Conservation (phyloP, 176 grass and related monocot genomes). For the Oryza meyeriana region DNA sequence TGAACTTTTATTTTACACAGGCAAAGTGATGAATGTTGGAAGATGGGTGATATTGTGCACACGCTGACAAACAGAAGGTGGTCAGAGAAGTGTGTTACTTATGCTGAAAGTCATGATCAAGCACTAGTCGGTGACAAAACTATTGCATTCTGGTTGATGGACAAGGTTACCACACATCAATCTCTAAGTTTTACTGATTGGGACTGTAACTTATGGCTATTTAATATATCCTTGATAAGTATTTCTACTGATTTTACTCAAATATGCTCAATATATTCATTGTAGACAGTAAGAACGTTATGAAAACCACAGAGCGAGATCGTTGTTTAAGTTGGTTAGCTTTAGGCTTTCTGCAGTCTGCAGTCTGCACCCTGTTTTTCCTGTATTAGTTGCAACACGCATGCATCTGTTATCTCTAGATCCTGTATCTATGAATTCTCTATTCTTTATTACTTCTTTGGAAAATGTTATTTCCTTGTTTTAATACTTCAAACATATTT, state of each 20-base stretch:
- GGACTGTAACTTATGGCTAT: background rate
- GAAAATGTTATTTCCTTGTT: slow-evolving; percentile 2
- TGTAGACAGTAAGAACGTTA: background rate
- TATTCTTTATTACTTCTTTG: background rate
- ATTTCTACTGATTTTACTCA: slow-evolving; percentile 1
- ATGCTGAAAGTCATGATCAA: slow-evolving; percentile 99
- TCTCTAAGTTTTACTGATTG: slow-evolving; percentile 23
- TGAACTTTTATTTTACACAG: slow-evolving; percentile 26
- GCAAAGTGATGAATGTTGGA: slow-evolving; percentile 80
- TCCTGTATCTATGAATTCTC: background rate
- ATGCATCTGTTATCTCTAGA: slow-evolving; percentile 13
- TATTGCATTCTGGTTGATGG: slow-evolving; percentile 96
- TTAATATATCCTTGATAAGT: background rate
- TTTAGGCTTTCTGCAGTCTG: background rate
- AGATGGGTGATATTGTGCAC: slow-evolving; percentile 91
- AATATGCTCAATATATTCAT: background rate
- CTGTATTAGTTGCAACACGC: background rate
- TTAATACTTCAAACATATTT: background rate
- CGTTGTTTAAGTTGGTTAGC: background rate
- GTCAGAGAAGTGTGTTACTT: slow-evolving; percentile 90
- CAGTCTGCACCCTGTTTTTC: background rate
- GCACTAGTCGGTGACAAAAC: slow-evolving; percentile 98
- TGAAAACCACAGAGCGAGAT: background rate
- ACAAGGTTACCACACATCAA: slow-evolving; percentile 41
- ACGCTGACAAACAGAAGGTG: slow-evolving; percentile 93